Base-by-base conservation (phyloP, 805 yeast species). In the Schwanniomyces polymorphus region DNA sequence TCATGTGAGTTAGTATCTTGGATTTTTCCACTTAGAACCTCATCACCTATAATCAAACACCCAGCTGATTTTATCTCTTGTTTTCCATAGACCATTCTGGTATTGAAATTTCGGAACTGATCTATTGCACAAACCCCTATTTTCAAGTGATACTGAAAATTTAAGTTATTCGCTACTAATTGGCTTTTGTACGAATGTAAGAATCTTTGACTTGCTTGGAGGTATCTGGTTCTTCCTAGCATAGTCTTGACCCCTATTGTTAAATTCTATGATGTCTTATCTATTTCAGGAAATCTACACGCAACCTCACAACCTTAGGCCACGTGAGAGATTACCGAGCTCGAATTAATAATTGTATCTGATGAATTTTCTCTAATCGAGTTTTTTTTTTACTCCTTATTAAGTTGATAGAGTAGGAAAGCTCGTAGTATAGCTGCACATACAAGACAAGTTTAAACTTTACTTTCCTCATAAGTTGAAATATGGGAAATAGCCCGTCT, bases 1-100 rank as follows among this genome's bases (percentile, higher is more conserved):
- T 69, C 79, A 51, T 78, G 70, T 7, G 95, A 86, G 63, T 90
- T 90, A 1, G 92, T 80, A 58, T 90, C 97, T 4, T 74, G 66
- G 50, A 90, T 88, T 65, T 90, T 90, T 5, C 96, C 95, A 55
- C 88, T 90, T 47, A 90, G 77, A 2, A 90, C 86, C 65, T 90
- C 97, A 64, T 90, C 97, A 5, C 97, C 97, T 43, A 90, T 90
- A 38, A 85, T 81, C 44, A 80, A 68, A 52, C 80, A 76, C 2
- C 80, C 82, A 1, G 82, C 80, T 2, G 70, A 62, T 41, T 54
- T 51, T 9, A 71, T 65, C 7, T 60, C 21, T 44, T 34, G 44
- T 27, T 11, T 33, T 25, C 25, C 28, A 18, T 21, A 7, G 4
- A 31, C 21, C 7, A 11, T 12, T 9, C 21, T 31, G 21, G 17